Base-by-base conservation (phyloP, 2,329 filamentous ascomycete species). In the Chalaropsis thielavioides region DNA sequence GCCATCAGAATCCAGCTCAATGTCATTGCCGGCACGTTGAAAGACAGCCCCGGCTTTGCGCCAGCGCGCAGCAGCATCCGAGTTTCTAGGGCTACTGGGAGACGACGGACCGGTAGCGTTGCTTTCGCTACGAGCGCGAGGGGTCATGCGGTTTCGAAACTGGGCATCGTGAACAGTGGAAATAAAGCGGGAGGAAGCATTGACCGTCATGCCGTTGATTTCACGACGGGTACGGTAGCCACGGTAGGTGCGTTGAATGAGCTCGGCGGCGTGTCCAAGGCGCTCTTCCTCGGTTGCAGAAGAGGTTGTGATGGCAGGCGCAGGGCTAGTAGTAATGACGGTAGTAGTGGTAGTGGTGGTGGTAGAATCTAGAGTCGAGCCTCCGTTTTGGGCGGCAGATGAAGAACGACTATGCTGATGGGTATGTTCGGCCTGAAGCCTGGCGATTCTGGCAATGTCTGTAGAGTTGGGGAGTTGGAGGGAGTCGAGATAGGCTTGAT, bases 221-320 rank as follows among this genome's bases (percentile, higher is more conserved):
- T 90, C 85, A 60, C 90, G 78, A 54, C 90, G 81, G 61, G 83
- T 80, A 64, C 88, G 81, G 73, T 95, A 89, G 5, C 90, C 89
- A 41, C 90, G 81, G 72, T 91, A 95, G 31, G 85, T 87, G 69
- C 86, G 83, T 76, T 90, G 83, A 59, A 86, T 86, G 31, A 83
- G 70, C 24, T 75, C 76, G 2, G 83, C 83, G 1, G 83, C 83
- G 61, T 77, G 75, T 31, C 74, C 71, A 38, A 62, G 58, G 38
- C 62, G 60, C 31, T 62, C 64, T 31, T 66, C 35, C n/a, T 40
- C 41, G 8, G 63, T 11, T 17, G 44, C 41, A 15, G 49, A 40
- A 35, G 35, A 69, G 70, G 7, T 72, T 59, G 27, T 68, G 58
- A 3, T 13, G 22, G 43, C 17, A 40, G 49, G 43, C 35, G 35